These are phyloP conservation scores for Przewalskia tangutica DNA, from an alignment of 257 asterid genomes.

Conservation along the genomic window DNA sequence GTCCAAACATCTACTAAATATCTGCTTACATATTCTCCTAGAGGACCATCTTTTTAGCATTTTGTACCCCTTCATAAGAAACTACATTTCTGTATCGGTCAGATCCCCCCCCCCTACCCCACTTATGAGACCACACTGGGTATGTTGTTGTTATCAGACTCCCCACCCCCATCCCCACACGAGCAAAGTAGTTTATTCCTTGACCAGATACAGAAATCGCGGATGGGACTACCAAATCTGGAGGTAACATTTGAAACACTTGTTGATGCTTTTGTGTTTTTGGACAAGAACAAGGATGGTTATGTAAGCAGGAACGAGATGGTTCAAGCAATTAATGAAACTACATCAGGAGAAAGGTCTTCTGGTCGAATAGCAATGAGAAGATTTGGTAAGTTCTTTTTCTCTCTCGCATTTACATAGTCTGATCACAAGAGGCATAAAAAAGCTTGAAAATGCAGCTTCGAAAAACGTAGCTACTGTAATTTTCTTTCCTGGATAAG, in stretches of 20 bases:
- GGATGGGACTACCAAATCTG: constrained; percentile 56
- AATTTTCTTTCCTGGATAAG: neutral
- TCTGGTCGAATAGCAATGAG: constrained; percentile 82
- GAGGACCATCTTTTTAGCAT: neutral
- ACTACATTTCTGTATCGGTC: neutral
- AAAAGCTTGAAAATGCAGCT: neutral
- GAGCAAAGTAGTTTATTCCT: constrained; percentile 16
- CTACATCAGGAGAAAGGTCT: constrained; percentile 64
- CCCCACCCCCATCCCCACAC: neutral
- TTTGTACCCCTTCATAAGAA: neutral
- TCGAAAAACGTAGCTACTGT: neutral
- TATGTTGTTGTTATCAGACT: too few species aligned
- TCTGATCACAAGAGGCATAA: neutral
- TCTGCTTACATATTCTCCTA: neutral
- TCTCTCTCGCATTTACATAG: neutral
- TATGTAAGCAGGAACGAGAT: constrained; percentile 73
- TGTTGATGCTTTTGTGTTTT: constrained; percentile 72
- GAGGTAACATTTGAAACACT: constrained; percentile 74
- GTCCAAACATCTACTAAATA: too few species aligned
- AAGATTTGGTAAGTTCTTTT: constrained; percentile 63
- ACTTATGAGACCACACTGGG: too few species aligned
- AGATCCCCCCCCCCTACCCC: neutral
- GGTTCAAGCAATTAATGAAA: constrained; percentile 71
- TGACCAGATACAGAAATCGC: constrained; percentile 43
- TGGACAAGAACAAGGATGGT: constrained; percentile 90